Conservation (phyloP, 148 eudicot species). For the Arbutus unedo region DNA sequence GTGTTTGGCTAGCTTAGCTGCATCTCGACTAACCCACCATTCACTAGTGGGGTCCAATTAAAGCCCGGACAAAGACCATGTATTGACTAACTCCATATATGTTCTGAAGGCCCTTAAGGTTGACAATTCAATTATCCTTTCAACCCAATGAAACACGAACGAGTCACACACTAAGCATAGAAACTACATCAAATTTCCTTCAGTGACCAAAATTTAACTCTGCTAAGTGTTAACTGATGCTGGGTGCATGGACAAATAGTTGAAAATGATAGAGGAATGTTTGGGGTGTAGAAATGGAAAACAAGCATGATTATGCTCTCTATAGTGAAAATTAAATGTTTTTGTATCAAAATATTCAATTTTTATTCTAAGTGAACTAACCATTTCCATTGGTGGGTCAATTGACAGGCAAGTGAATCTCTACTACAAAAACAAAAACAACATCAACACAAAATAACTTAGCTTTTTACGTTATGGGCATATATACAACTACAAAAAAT, state of each 20-base stretch:
- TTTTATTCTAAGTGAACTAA: background rate
- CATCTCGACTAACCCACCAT: too few relatives aligned
- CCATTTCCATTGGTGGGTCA: background rate
- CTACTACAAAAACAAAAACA: background rate
- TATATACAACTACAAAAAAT: background rate
- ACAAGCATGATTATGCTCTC: background rate
- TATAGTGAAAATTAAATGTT: background rate
- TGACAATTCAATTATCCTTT: background rate
- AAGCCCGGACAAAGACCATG: too few relatives aligned
- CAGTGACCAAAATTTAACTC: background rate
- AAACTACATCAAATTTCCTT: background rate
- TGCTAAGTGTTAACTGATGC: background rate
- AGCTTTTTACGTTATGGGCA: background rate
- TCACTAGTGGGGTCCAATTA: too few relatives aligned
- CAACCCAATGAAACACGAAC: background rate
- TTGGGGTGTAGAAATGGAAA: background rate
- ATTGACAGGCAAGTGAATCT: slow-evolving; percentile 9
- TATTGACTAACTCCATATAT: too few relatives aligned
- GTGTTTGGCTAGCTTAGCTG: too few relatives aligned
- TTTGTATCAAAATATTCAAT: background rate
- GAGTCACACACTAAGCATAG: background rate
- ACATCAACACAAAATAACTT: background rate
- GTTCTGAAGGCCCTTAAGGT: background rate
- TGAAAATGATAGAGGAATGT: background rate
- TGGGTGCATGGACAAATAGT: background rate